A percentile compares a stretch with the other conserved stretches of the same genome.
Conservation (phyloP, 2,329 filamentous ascomycete species). For the Pseudopyricularia cyperi region DNA sequence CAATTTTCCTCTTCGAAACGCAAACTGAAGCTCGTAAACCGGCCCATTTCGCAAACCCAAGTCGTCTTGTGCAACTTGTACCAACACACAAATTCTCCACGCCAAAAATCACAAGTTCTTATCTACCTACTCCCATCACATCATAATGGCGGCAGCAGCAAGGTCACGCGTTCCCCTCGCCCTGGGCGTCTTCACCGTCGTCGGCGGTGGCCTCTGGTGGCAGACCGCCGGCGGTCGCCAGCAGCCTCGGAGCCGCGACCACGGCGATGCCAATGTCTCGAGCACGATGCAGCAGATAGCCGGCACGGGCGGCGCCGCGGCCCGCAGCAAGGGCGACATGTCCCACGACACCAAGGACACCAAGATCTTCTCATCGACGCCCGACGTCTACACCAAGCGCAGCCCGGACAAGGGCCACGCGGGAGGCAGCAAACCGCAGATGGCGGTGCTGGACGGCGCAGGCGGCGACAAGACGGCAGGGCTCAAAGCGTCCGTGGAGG, state of each 20-base stretch:
- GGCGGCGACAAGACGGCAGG: background rate
- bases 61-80: too few species aligned
- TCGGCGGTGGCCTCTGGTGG: slow-evolving; percentile 1
- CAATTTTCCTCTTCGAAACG: too few species aligned
- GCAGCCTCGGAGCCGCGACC: slow-evolving; percentile 11
- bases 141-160: slow-evolving; percentile 15
- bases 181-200: slow-evolving; percentile 3
- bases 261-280: slow-evolving; percentile 10
- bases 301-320: slow-evolving; percentile 8
- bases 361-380: background rate
- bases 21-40: background rate
- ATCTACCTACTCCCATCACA: slow-evolving; percentile 13
- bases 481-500: background rate
- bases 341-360: slow-evolving; percentile 1
- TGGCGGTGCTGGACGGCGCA: background rate
- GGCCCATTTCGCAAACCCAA: too few species aligned
- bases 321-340: slow-evolving; percentile 10
- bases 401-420: background rate
- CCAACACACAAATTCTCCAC: background rate
- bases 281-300: slow-evolving; percentile 9
- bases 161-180: slow-evolving; percentile 8
- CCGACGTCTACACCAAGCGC: slow-evolving; percentile 1
- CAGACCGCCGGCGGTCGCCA: slow-evolving; percentile 3
- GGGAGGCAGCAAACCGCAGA: background rate
- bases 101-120: background rate